Percentiles rank a stretch among this genome's conserved stretches.
Evolutionary conservation across 2,329 filamentous ascomycete species (phyloP).

Genomic region (Paecilomyces sp.): DNA sequence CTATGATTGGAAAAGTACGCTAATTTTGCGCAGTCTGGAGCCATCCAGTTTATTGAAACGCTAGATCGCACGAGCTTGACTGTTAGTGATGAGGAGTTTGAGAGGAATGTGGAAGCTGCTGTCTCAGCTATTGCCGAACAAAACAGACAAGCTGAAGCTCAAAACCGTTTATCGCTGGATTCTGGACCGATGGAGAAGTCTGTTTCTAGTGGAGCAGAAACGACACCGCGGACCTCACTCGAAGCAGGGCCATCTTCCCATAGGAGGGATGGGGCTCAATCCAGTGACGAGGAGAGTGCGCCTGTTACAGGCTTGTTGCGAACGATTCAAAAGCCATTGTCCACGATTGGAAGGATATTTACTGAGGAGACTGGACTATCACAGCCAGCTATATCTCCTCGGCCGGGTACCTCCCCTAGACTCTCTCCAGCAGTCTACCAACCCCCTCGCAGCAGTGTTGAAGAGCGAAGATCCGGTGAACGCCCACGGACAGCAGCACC

Average conservation of each 20-base stretch:
- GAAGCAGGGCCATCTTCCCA: slow-evolving; percentile 50
- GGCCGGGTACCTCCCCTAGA: slow-evolving; percentile 41
- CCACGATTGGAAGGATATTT: slow-evolving; percentile 91
- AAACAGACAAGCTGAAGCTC: slow-evolving; percentile 56
- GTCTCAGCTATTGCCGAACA: slow-evolving; percentile 94
- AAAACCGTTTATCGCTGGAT: slow-evolving; percentile 25
- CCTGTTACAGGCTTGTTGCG: slow-evolving; percentile 79
- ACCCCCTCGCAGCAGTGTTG: slow-evolving; percentile 34
- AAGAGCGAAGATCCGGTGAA: slow-evolving; percentile 20
- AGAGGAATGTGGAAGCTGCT: slow-evolving; percentile 89
- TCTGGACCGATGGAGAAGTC: slow-evolving; percentile 38
- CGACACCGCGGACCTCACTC: slow-evolving; percentile 53
- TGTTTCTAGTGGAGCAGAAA: slow-evolving; percentile 46
- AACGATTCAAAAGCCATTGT: slow-evolving; percentile 84
- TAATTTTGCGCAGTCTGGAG: slow-evolving; percentile 47
- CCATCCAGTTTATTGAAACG: slow-evolving; percentile 93
- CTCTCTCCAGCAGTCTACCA: slow-evolving; percentile 43
- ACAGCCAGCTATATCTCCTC: slow-evolving; percentile 35
- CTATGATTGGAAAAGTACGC: slow-evolving; percentile 1
- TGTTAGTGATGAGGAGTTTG: slow-evolving; percentile 91
- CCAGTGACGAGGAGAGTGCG: slow-evolving; percentile 62
- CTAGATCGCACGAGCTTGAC: slow-evolving; percentile 91
- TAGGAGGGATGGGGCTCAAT: slow-evolving; percentile 24
- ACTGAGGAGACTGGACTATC: slow-evolving; percentile 54
- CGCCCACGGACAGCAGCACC: slow-evolving; percentile 15